Percentiles rank a stretch among this genome's conserved stretches.
phyloP scores from a whole-genome alignment of 495 filamentous ascomycete genomes.

The Penicillium bialowiezense region DNA sequence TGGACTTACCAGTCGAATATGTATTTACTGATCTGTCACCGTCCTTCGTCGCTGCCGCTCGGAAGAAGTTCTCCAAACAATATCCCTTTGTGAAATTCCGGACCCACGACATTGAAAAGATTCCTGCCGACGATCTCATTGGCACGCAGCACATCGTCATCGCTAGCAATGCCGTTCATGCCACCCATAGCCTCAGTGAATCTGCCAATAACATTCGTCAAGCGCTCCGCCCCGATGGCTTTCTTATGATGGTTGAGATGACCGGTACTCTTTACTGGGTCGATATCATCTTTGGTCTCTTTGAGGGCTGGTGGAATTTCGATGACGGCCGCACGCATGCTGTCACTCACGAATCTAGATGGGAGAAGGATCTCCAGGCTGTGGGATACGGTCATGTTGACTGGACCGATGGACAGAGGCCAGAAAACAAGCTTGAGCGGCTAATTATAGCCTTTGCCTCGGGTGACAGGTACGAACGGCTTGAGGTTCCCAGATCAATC shows the following conservation, averaged over 20 bases:
- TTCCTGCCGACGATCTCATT: conserved; percentile 28
- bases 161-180: conserved; percentile 49
- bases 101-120: conserved; percentile 46
- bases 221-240: conserved; percentile 38
- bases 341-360: conserved; percentile 27
- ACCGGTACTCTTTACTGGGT: conserved; percentile 37
- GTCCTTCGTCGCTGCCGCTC: conserved; percentile 41
- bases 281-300: conserved; percentile 45
- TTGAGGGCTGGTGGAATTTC: conserved; percentile 56
- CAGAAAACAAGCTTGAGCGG: conserved; percentile 40
- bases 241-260: conserved; percentile 44
- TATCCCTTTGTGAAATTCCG: conserved; percentile 46
- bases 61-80: conserved; percentile 32
- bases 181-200: conserved; percentile 33
- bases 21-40: conserved; percentile 48
- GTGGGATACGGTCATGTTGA: conserved; percentile 47
- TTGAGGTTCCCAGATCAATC: neutral
- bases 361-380: conserved; percentile 36
- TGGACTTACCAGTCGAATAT: conserved; percentile 43
- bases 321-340: conserved; percentile 49
- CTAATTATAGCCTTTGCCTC: conserved; percentile 46
- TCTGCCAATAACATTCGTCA: conserved; percentile 30
- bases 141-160: conserved; percentile 45
- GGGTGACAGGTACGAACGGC: conserved; percentile 18
- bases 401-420: conserved; percentile 43